Base-by-base conservation (phyloP, 257 asterid genomes). In the Petrea volubilis region DNA sequence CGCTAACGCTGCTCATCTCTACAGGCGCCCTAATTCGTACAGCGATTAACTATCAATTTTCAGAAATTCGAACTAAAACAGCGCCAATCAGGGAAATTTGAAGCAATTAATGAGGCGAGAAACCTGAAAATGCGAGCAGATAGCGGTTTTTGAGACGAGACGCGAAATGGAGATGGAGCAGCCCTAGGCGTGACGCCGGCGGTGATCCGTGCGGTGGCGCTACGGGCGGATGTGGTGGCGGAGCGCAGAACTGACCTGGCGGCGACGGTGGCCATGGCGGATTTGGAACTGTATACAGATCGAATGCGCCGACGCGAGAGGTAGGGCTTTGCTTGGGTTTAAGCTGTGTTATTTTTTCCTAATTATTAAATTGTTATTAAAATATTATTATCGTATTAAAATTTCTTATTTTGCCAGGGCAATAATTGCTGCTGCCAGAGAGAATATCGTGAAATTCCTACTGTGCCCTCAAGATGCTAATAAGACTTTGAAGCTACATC, bases 101-200 rank as follows among this genome's bases (percentile, higher is more conserved):
- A 13, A 75, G 46, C 11, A 29, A 24, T 31, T 29, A 34, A 57
- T 31, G 11, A 33, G 15, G 73, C 12, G 44, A 56, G 57, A 51
- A 43, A 90, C 98, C 96, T 85, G 83, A 92, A 86, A 74, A 90
- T 67, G 78, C 97, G 95, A 67, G 90, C 81, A 15, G 89, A 67
- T 52, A 79, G 87, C 53, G 93, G 82, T 31, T 79, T 86, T 38
- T 77, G 88, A 69, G 87, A 74, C 3, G 85, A 40, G 77, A 55
- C 13, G 60, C 82, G 77, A 60, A 67, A 81, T 50, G 77, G 81
- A 24, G 86, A 74, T 18, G 86, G 41, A 51, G 82, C 56, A 18
- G 83, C 74, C 41, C 33, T 68, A 57, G 82, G 74, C 61, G 77
- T 81, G 62, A 61, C 63, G 58, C 78, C 77, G 60, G 66, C 50